These are phyloP conservation scores for Helminthosporium solani DNA, from an alignment of 2,329 filamentous ascomycete genomes.

Conservation along the genomic window DNA sequence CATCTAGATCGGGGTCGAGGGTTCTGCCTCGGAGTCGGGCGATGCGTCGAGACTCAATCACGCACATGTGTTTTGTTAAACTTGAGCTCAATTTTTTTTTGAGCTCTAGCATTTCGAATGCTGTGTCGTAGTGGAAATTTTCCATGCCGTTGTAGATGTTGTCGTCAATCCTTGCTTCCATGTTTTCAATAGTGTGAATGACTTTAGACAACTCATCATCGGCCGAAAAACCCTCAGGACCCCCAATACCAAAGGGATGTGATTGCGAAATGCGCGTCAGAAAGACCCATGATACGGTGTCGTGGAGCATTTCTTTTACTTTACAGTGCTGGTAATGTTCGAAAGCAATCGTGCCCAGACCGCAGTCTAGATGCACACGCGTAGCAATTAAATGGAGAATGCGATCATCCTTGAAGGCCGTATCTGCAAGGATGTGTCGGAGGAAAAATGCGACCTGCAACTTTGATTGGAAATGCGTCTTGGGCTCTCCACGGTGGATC, in stretches of 20 bases:
- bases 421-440: slow-evolving; percentile 23
- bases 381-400: slow-evolving; percentile 33
- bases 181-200: slow-evolving; percentile 29
- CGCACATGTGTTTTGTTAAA: slow-evolving; percentile 33
- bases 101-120: slow-evolving; percentile 24
- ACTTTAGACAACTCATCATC: slow-evolving; percentile 31
- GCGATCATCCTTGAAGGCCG: slow-evolving; percentile 29
- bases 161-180: slow-evolving; percentile 28
- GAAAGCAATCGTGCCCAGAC: slow-evolving; percentile 33
- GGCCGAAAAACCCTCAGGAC: slow-evolving; percentile 28
- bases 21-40: slow-evolving; percentile 30
- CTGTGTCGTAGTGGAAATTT: slow-evolving; percentile 32
- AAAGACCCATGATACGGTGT: slow-evolving; percentile 33
- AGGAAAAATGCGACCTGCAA: slow-evolving; percentile 33
- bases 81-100: slow-evolving; percentile 28
- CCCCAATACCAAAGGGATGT: slow-evolving; percentile 35
- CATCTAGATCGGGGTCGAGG: slow-evolving; percentile 18
- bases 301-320: slow-evolving; percentile 39
- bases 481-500: neutral
- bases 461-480: slow-evolving; percentile 19
- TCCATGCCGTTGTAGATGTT: slow-evolving; percentile 29
- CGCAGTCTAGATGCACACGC: slow-evolving; percentile 33
- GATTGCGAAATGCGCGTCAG: slow-evolving; percentile 35
- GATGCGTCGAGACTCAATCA: slow-evolving; percentile 34
- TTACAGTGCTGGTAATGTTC: slow-evolving; percentile 26